Conservation (phyloP, 139 green algal species). For the Closterium sp. region DNA sequence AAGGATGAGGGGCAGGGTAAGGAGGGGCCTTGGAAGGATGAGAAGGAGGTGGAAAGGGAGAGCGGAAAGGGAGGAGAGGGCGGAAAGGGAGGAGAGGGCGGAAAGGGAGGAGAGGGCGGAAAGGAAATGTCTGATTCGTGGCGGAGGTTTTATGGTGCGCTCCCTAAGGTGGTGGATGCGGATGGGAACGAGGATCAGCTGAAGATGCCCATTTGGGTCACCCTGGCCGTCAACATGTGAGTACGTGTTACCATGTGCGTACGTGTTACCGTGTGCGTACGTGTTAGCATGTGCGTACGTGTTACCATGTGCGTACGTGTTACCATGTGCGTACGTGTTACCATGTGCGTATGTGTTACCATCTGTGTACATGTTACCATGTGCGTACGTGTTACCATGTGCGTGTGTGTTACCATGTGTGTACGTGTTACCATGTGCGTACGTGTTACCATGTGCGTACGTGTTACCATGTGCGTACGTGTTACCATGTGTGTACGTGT, state of each 20-base stretch:
- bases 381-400: too few species aligned
- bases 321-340: too few species aligned
- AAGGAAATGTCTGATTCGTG: not conserved
- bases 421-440: not conserved
- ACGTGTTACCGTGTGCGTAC: too few species aligned
- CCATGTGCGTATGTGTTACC: too few species aligned
- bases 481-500: not conserved
- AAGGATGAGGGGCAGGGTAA: too few species aligned
- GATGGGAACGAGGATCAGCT: not conserved
- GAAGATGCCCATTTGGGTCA: not conserved
- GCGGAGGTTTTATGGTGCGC: not conserved
- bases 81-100: too few species aligned
- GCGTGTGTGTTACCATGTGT: not conserved
- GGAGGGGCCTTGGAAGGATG: too few species aligned
- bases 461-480: not conserved
- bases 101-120: too few species aligned
- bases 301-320: too few species aligned
- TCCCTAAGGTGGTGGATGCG: not conserved
- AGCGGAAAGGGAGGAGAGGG: too few species aligned
- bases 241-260: not conserved
- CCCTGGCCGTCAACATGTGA: not conserved
- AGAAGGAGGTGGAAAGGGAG: not conserved
- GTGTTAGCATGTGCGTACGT: not conserved
- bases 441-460: too few species aligned
- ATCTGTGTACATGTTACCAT: too few species aligned